These are phyloP conservation scores for Crithidia fasciculata DNA, from an alignment of 208 protist genomes.

Conservation along the genomic window DNA sequence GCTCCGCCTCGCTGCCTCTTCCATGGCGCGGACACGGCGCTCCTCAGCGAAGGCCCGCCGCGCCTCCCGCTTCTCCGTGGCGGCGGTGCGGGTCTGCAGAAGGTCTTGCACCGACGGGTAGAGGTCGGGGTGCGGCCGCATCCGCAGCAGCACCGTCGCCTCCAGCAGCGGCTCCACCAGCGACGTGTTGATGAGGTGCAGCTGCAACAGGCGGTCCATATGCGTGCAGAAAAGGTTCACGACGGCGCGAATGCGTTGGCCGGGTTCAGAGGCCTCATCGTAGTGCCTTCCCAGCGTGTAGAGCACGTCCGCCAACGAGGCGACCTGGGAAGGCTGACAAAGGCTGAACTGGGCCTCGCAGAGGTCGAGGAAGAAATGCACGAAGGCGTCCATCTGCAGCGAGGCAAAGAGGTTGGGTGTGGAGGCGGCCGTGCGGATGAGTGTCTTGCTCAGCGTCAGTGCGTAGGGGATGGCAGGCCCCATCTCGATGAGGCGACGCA, in stretches of 20 bases:
- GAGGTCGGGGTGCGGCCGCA: constrained; percentile 41
- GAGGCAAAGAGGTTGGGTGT: constrained; percentile 43
- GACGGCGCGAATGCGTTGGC: constrained; percentile 32
- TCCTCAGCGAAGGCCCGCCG: not conserved
- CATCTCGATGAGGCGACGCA: constrained; percentile 33
- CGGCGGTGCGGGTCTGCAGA: constrained; percentile 34
- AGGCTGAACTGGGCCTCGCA: constrained; percentile 43
- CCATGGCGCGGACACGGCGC: not conserved
- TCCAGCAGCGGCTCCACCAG: constrained; percentile 58
- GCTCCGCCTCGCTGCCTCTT: not conserved
- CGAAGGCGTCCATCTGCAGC: constrained; percentile 37
- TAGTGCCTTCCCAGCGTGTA: constrained; percentile 60
- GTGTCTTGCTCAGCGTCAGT: constrained; percentile 45
- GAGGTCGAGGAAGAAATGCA: constrained; percentile 47
- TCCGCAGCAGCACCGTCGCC: constrained; percentile 70
- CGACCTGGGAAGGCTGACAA: constrained; percentile 46
- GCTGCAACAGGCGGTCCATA: constrained; percentile 52
- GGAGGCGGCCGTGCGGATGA: constrained; percentile 45
- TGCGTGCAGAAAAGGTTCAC: constrained; percentile 58
- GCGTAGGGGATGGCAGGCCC: constrained; percentile 43
- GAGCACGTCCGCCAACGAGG: constrained; percentile 50
- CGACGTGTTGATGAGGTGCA: constrained; percentile 32
- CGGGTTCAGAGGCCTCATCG: constrained; percentile 37
- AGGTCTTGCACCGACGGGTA: constrained; percentile 48
- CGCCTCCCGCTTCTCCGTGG: not conserved